Conservation (phyloP, 2,329 filamentous ascomycete genomes). For the Colletotrichum acutatum region DNA sequence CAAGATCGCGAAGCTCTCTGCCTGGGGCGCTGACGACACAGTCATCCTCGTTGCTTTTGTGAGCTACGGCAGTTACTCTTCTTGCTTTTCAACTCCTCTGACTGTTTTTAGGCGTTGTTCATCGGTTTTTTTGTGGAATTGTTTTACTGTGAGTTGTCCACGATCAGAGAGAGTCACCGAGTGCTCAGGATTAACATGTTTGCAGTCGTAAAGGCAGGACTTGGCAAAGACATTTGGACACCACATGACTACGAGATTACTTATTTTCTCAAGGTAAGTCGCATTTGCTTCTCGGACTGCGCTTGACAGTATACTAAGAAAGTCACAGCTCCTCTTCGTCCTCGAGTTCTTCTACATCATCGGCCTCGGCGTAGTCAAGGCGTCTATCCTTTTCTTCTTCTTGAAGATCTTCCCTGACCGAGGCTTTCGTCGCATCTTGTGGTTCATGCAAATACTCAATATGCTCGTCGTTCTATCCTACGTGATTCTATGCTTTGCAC, state of each 20-base stretch:
- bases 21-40: slow-evolving; percentile 16
- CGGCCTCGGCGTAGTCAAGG: not conserved
- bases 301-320: too few relatives aligned
- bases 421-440: not conserved
- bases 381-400: slow-evolving; percentile 16
- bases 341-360: not conserved
- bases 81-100: too few relatives aligned
- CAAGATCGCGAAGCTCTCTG: not conserved
- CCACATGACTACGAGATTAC: slow-evolving; percentile 41
- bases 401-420: slow-evolving; percentile 5
- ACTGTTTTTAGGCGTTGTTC: not conserved
- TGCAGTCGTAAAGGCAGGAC: slow-evolving; percentile 40
- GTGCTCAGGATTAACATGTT: slow-evolving; percentile 18
- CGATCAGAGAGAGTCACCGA: too few relatives aligned
- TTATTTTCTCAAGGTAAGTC: slow-evolving; percentile 42
- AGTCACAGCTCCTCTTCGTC: not conserved
- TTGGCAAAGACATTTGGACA: slow-evolving; percentile 52
- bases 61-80: accelerated
- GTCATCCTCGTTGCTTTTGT: not conserved
- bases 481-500: not conserved
- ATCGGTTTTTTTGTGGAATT: not conserved
- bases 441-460: not conserved
- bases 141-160: not conserved
- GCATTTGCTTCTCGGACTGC: too few relatives aligned
- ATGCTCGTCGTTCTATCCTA: not conserved